These are phyloP conservation scores for Macrolepiota albuminosa DNA, from an alignment of 768 basidiomycete species.

Conservation along the genomic window DNA sequence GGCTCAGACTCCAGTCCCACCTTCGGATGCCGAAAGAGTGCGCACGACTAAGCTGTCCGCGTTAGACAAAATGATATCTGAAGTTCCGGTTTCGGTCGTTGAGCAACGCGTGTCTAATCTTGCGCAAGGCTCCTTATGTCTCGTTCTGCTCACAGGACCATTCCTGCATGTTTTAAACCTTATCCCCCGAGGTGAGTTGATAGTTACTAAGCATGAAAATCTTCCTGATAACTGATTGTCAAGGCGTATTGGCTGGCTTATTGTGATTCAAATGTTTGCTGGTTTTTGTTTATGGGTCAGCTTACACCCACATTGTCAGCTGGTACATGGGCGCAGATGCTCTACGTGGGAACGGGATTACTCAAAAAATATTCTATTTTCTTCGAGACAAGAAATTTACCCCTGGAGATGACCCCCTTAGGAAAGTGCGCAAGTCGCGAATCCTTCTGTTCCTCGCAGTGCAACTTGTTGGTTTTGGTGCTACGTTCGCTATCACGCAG, in stretches of 20 bases:
- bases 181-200: conserved; percentile 59
- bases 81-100: conserved; percentile 70
- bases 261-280: conserved; percentile 53
- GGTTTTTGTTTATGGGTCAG: background rate
- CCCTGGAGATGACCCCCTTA: conserved; percentile 63
- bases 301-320: conserved; percentile 27
- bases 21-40: conserved; percentile 5
- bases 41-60: conserved; percentile 6
- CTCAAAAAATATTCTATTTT: conserved; percentile 74
- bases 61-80: conserved; percentile 17
- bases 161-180: conserved; percentile 76
- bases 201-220: conserved; percentile 5
- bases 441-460: conserved; percentile 68
- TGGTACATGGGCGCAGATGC: conserved; percentile 94
- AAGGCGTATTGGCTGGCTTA: conserved; percentile 75
- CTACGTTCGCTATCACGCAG: conserved; percentile 88
- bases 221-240: background rate
- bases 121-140: conserved; percentile 72
- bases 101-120: conserved; percentile 94
- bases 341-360: conserved; percentile 77
- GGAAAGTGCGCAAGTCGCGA: conserved; percentile 66
- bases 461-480: conserved; percentile 81
- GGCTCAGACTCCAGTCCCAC: conserved; percentile 2
- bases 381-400: conserved; percentile 67
- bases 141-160: conserved; percentile 77